Percentiles rank a stretch among this genome's conserved stretches.
phyloP scores from a whole-genome alignment of 2,329 filamentous ascomycete species.

The Paracoccidioides lutzii region DNA sequence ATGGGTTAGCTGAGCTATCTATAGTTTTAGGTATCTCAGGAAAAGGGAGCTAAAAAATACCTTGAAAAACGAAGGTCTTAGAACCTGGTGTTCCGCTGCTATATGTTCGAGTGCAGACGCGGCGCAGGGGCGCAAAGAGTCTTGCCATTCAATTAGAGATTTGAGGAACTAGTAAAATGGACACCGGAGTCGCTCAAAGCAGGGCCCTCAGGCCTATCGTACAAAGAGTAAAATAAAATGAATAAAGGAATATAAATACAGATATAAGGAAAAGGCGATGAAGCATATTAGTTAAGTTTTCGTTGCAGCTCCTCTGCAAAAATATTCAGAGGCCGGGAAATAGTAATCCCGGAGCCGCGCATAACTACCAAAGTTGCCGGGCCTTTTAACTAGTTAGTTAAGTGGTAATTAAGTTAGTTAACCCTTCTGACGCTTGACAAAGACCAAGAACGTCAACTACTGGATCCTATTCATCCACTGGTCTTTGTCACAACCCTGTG shows the following conservation, averaged over 20 bases:
- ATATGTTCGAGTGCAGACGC: constrained; percentile 3
- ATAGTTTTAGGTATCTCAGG: not conserved
- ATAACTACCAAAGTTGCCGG: too few species aligned
- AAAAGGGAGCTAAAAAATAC: constrained; percentile 12
- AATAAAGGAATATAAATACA: not conserved
- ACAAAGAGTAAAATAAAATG: not conserved
- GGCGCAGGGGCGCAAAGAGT: constrained; percentile 6
- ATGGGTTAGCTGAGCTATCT: not conserved
- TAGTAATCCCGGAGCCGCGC: not conserved
- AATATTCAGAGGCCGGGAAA: not conserved
- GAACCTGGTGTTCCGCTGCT: constrained; percentile 21
- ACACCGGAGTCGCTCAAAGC: not conserved
- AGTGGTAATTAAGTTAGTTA: too few species aligned
- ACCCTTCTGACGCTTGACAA: too few species aligned
- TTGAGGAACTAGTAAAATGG: not conserved
- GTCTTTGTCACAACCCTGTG: not conserved
- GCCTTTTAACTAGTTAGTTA: too few species aligned
- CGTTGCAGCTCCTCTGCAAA: not conserved
- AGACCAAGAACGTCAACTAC: too few species aligned
- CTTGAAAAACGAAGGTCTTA: constrained; percentile 27
- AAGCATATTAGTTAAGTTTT: not conserved
- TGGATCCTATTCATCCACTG: not conserved
- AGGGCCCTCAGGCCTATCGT: not conserved
- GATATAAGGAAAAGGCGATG: not conserved
- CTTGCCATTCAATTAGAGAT: constrained; percentile 8